A percentile compares a stretch with the other conserved stretches of the same genome.
These are phyloP conservation scores for Monilinia laxa DNA, from an alignment of 2,329 filamentous ascomycete genomes.

Conservation along the genomic window DNA sequence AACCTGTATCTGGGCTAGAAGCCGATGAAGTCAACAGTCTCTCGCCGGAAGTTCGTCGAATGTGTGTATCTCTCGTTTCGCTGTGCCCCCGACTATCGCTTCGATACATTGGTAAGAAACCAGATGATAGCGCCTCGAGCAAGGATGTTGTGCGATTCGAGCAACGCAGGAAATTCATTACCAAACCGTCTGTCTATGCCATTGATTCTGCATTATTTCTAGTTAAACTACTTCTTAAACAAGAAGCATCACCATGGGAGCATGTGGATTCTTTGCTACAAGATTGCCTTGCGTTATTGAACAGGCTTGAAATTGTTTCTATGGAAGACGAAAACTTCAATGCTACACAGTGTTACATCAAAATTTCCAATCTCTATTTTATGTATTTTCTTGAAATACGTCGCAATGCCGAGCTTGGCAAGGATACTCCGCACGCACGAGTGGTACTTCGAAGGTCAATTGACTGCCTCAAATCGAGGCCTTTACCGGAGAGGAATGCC, in stretches of 20 bases:
- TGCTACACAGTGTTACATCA: slow-evolving; percentile 55
- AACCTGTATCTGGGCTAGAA: background rate
- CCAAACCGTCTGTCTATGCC: slow-evolving; percentile 53
- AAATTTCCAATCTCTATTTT: slow-evolving; percentile 71
- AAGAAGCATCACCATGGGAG: slow-evolving; percentile 52
- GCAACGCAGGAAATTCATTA: slow-evolving; percentile 51
- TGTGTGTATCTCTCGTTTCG: slow-evolving; percentile 57
- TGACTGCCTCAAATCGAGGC: slow-evolving; percentile 57
- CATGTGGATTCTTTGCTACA: slow-evolving; percentile 56
- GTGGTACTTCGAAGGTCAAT: slow-evolving; percentile 61
- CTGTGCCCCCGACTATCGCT: slow-evolving; percentile 60
- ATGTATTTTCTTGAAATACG: slow-evolving; percentile 56
- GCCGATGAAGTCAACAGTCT: slow-evolving; percentile 20
- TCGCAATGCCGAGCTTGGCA: slow-evolving; percentile 46
- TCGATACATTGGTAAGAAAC: slow-evolving; percentile 61
- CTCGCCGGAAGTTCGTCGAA: slow-evolving; percentile 36
- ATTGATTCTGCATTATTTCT: slow-evolving; percentile 62
- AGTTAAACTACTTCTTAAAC: slow-evolving; percentile 53
- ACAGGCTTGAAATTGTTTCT: slow-evolving; percentile 46
- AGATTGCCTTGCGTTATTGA: slow-evolving; percentile 55
- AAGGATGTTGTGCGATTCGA: slow-evolving; percentile 63
- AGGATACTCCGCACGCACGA: slow-evolving; percentile 50
- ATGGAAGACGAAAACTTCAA: slow-evolving; percentile 36
- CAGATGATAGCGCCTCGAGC: slow-evolving; percentile 50
- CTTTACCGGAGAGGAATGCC: slow-evolving; percentile 55